phyloP scores from a whole-genome alignment of 192 early-diverging fungal species.

The Coemansia sp. region DNA sequence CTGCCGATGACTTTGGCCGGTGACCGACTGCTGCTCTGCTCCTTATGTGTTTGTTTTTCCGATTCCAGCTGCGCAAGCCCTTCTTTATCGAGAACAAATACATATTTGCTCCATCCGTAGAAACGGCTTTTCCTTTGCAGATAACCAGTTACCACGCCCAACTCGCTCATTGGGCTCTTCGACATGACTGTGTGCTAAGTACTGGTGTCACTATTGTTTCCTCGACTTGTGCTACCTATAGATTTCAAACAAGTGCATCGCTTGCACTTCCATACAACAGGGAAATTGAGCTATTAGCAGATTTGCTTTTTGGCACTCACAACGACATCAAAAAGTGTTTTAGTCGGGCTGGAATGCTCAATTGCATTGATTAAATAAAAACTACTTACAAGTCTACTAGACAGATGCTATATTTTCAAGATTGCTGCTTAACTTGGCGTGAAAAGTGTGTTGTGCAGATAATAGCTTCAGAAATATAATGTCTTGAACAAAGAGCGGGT shows the following conservation, averaged over 20 bases:
- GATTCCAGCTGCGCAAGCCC: constrained; percentile 24
- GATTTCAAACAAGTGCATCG: not conserved
- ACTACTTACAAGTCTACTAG: not conserved
- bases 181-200: not conserved
- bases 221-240: not conserved
- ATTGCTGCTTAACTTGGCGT: not conserved
- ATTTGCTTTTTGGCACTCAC: not conserved
- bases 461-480: not conserved
- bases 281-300: not conserved
- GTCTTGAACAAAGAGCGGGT: not conserved
- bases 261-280: not conserved
- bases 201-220: not conserved
- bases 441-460: not conserved
- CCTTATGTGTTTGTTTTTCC: constrained; percentile 14
- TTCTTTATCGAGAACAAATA: constrained; percentile 24
- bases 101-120: constrained; percentile 42
- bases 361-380: not conserved
- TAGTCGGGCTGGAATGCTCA: not conserved
- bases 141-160: constrained; percentile 15
- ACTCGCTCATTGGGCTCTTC: not conserved
- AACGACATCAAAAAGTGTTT: not conserved
- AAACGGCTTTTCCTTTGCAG: constrained; percentile 49
- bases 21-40: not conserved
- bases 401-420: constrained; percentile 1
- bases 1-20: constrained; percentile 23